A percentile compares a stretch with the other conserved stretches of the same genome.
phyloP scores from a whole-genome alignment of 2,329 filamentous ascomycete species.

The Karstenula rhodostoma region DNA sequence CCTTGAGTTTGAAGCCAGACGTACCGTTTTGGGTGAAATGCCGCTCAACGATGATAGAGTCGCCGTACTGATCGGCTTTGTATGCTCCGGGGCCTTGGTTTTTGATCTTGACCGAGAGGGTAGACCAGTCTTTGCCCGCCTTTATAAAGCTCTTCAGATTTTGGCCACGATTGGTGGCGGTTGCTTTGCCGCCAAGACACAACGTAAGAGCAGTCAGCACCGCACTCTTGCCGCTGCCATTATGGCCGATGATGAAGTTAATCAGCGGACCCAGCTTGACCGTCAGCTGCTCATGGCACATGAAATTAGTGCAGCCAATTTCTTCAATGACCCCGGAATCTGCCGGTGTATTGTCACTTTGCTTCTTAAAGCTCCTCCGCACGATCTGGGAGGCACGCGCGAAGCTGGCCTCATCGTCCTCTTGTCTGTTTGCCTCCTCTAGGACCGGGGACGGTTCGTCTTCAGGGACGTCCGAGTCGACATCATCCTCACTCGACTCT shows the following conservation, averaged over 20 bases:
- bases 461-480: constrained; percentile 22
- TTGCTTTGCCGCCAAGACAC: constrained; percentile 93
- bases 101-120: constrained; percentile 85
- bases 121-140: constrained; percentile 76
- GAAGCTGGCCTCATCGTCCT: constrained; percentile 28
- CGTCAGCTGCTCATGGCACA: constrained; percentile 87
- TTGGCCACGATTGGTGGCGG: constrained; percentile 88
- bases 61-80: constrained; percentile 80
- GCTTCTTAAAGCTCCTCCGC: constrained; percentile 31
- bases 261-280: constrained; percentile 91
- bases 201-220: constrained; percentile 91
- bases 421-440: constrained; percentile 8
- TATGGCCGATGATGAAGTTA: constrained; percentile 98
- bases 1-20: constrained; percentile 89
- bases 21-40: constrained; percentile 78
- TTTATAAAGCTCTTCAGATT: constrained; percentile 92
- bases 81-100: constrained; percentile 88
- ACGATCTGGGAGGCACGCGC: constrained; percentile 42
- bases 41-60: constrained; percentile 88
- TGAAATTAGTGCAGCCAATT: constrained; percentile 90
- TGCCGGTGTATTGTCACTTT: constrained; percentile 69
- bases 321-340: constrained; percentile 88
- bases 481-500: constrained; percentile 31
- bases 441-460: constrained; percentile 20
- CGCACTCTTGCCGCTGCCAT: constrained; percentile 97